Evolutionary conservation across 2,329 filamentous ascomycete species (phyloP), one percentile per base, ranked within the genome.

Genomic region (Aureobasidium leucospermi): DNA sequence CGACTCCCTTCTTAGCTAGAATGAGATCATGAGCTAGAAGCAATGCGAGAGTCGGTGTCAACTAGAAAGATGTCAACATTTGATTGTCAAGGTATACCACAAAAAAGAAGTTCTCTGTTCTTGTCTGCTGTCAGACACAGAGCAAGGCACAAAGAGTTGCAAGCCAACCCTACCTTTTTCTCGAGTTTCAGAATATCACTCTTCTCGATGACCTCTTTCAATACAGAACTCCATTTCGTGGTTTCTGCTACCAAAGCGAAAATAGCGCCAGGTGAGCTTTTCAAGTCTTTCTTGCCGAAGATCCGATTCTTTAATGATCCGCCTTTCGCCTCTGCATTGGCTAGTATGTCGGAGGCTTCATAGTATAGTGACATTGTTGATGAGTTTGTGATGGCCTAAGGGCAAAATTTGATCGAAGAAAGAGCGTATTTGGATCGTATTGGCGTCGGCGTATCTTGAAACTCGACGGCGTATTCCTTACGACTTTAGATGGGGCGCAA

Each of bases 151-250:
- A 19, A 48, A 16, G n/a, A 13, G 39, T 7, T 6, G 3, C 36
- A 6, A 49, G 4, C 9, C 6, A 49, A 9, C 10, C 19, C 65
- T 71, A 94, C 92, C 84, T 96, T 96, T 64, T 84, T 86, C 77
- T 99, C 94, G 9, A 85, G 75, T n/a, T 81, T 81, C 38, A 97
- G 76, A 38, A 97, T 76, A 3, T 85, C 87, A 1, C 90, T 82
- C 64, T 81, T 84, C 66, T 96, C 90, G 68, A 99, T 84, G n/a
- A 96, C 87, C 68, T 96, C 91, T 68, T 90, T 90, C 49, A 99
- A 76, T 2, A 96, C 80, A 3, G 79, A 72, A 67, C 92, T 94
- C 90, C 93, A 96, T 84, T 96, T 97, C 65, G 88, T 86, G 1
- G 89, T 85, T 74, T 97, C 92, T 23, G 87, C 82, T 23, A 91